Percentiles rank a stretch among this genome's conserved stretches.
Evolutionary conservation across 2,329 filamentous ascomycete genomes (phyloP).

Genomic region (Alternaria burnsii): DNA sequence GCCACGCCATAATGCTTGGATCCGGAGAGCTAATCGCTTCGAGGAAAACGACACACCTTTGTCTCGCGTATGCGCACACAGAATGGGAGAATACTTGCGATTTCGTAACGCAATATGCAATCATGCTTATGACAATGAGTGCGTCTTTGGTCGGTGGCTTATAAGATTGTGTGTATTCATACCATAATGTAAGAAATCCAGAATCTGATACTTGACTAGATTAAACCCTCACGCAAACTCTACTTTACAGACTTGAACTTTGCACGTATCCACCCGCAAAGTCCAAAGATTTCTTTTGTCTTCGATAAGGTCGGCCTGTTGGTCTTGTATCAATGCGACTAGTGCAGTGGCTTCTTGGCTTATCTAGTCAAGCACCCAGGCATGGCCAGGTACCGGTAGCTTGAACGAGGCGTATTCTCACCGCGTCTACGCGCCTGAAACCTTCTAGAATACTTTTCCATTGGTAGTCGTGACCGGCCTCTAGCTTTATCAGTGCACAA

Average conservation of each 20-base stretch:
- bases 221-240: background rate
- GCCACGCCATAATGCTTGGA: background rate
- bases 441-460: background rate
- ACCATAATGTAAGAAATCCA: background rate
- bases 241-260: background rate
- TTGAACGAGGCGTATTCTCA: background rate
- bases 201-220: background rate
- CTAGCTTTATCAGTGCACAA: background rate
- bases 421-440: constrained; percentile 1
- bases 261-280: background rate
- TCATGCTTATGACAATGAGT: background rate
- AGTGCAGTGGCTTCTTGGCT: background rate
- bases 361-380: background rate
- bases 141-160: background rate
- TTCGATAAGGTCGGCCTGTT: background rate
- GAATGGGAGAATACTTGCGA: background rate
- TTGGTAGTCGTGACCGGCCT: background rate
- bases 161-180: background rate
- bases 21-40: background rate
- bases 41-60: background rate
- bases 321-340: background rate
- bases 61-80: background rate
- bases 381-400: background rate
- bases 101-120: background rate
- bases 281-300: background rate